Conservation (phyloP, 1,139 yeast species). For the Diutina scorzettiae region DNA sequence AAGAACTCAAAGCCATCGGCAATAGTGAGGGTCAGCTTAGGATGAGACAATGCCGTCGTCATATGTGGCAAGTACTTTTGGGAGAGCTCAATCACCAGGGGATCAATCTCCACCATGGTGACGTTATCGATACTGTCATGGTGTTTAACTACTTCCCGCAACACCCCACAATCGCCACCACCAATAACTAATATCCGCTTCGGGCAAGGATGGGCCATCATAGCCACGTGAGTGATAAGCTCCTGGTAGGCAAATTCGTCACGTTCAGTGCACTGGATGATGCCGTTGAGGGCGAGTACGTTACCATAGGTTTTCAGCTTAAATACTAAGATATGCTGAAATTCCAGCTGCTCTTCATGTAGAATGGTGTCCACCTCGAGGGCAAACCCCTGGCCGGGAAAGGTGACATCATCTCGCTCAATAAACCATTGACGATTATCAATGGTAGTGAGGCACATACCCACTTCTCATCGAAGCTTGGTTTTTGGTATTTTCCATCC, state of each 20-base stretch:
- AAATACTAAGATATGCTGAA: constrained; percentile 37
- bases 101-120: constrained; percentile 85
- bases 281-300: constrained; percentile 77
- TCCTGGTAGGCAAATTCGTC: constrained; percentile 90
- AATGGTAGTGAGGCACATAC: constrained; percentile 9
- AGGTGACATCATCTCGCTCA: constrained; percentile 23
- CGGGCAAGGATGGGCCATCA: constrained; percentile 66
- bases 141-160: constrained; percentile 79
- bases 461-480: no score
- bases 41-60: constrained; percentile 63
- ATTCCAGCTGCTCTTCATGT: constrained; percentile 25
- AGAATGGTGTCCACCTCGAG: constrained; percentile 23
- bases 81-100: constrained; percentile 66
- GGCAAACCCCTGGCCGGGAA: constrained; percentile 36
- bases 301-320: constrained; percentile 69
- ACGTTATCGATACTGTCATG: constrained; percentile 47
- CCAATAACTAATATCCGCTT: constrained; percentile 75
- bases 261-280: constrained; percentile 77
- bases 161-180: constrained; percentile 92
- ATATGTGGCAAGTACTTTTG: constrained; percentile 68
- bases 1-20: constrained; percentile 86
- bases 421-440: constrained; percentile 29
- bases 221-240: constrained; percentile 71
- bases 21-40: constrained; percentile 60
- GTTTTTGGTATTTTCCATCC: no score